Percentiles rank a stretch among this genome's conserved stretches.
These are phyloP conservation scores for Aurinia saxatilis DNA, from an alignment of 345 rosid genomes.

Conservation along the genomic window DNA sequence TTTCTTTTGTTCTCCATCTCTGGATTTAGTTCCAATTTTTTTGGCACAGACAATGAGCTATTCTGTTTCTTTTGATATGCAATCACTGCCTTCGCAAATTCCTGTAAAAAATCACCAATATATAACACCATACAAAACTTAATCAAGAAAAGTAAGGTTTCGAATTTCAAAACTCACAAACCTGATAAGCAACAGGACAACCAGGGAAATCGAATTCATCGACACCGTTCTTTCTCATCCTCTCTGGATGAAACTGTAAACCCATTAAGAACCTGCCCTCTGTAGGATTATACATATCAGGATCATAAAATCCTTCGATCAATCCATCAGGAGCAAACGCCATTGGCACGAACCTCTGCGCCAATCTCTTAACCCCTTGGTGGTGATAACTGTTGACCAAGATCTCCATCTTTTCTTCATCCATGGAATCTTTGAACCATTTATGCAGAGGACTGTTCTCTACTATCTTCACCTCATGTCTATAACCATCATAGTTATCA, in stretches of 20 bases:
- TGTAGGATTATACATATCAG: constrained; percentile 59
- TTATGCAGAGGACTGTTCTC: constrained; percentile 53
- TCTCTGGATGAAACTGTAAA: constrained; percentile 83
- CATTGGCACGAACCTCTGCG: constrained; percentile 67
- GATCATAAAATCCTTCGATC: constrained; percentile 89
- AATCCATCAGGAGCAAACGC: constrained; percentile 78
- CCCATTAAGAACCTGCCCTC: constrained; percentile 85
- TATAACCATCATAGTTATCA: constrained; percentile 65
- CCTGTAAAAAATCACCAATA: constrained; percentile 4
- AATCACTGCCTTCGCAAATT: constrained; percentile 65
- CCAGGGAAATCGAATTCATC: constrained; percentile 76
- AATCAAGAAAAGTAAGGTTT: background rate
- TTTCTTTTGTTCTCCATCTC: constrained; percentile 65
- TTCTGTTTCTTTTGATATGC: constrained; percentile 65
- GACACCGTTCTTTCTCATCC: constrained; percentile 51
- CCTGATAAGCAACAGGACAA: constrained; percentile 78
- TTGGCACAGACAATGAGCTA: constrained; percentile 31
- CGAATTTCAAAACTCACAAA: background rate
- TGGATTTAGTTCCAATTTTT: constrained; percentile 34
- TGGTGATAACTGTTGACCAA: constrained; percentile 85
- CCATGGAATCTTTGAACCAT: constrained; percentile 65
- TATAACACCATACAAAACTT: background rate
- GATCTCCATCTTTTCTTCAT: constrained; percentile 49
- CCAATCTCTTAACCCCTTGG: constrained; percentile 77
- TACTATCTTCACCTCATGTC: constrained; percentile 52